Evolutionary conservation across 768 basidiomycete species (phyloP), one percentile per base, ranked within the genome.

Genomic region (Pulveroboletus sp.): DNA sequence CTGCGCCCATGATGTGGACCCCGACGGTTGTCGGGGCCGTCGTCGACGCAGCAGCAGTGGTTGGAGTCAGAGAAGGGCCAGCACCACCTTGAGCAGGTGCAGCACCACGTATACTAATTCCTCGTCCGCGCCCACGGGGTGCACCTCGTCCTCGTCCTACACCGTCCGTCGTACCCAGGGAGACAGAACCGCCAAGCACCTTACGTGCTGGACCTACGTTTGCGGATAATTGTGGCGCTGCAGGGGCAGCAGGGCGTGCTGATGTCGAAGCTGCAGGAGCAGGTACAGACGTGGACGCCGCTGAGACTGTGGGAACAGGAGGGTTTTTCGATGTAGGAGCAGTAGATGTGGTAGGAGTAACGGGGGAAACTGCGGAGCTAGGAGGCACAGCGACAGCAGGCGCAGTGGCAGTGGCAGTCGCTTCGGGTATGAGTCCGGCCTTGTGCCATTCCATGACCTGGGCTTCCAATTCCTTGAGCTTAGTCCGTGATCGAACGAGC

Each of bases 381-480:
- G 56, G n/a, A 11, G 62, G 26, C 11, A 39, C 46, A 17, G 57
- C 35, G n/a, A 52, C 32, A n/a, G 52, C 31, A 11, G 69, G 49
- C 27, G 69, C 49, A 26, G 65, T 55, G 7, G 69, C 49, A 26
- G 65, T 55, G 7, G 65, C 31, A 21, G 69, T 35, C 36, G 69
- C 55, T 1, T 69, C 70, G 10, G 80, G 77, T 37, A 81, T 37
- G 3, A 76, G 39, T 3, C 82, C 81, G 1, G 71, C 66, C 41
- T 76, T 76, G 56, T 74, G 74, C 77, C 77, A 80, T 51, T 77
- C 78, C 37, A 77, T 64, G 32, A 86, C 77, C 50, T 82, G 79
- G 10, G 74, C 73, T 59, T 89, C 86, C 32, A 88, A 71, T 7
- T 85, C 82, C 69, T 87, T 89, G 43, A 88, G 70, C 49, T 75